phyloP scores from a whole-genome alignment of 2,329 filamentous ascomycete species.

The Neonectria coccinea region DNA sequence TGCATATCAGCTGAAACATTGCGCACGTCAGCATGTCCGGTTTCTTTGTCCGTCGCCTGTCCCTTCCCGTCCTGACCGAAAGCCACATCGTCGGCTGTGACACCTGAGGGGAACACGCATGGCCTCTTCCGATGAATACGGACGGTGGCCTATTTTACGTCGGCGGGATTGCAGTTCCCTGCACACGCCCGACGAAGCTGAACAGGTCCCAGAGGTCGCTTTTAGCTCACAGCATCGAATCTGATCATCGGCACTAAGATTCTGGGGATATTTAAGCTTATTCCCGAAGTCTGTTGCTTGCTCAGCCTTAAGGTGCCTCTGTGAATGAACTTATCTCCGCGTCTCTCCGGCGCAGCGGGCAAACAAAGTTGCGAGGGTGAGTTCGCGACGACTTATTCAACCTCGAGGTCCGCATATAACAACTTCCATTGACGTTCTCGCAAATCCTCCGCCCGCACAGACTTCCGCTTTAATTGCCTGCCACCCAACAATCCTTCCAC shows the following conservation, averaged over 20 bases:
- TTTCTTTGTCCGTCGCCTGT: neutral
- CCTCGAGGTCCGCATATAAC: too few relatives aligned
- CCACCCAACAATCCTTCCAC: neutral
- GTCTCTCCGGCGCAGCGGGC: neutral
- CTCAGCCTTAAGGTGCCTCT: neutral
- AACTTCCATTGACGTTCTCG: too few relatives aligned
- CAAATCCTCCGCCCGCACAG: neutral
- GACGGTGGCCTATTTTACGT: neutral
- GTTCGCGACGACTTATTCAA: neutral
- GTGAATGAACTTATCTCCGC: slow-evolving; percentile 19
- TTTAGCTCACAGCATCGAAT: slow-evolving; percentile 18
- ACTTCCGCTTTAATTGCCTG: neutral
- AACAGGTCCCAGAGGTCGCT: slow-evolving; percentile 8
- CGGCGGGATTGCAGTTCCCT: neutral
- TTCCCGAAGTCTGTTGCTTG: slow-evolving; percentile 12
- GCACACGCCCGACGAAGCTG: neutral
- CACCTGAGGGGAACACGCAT: neutral
- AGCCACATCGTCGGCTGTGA: neutral
- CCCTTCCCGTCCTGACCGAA: slow-evolving; percentile 1
- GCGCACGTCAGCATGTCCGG: neutral
- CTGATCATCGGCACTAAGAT: slow-evolving; percentile 20
- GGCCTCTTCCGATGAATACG: neutral
- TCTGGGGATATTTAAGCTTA: slow-evolving; percentile 27
- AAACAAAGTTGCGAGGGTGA: neutral
- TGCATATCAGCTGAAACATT: neutral